A percentile compares a stretch with the other conserved stretches of the same genome.
Evolutionary conservation across 345 rosid genomes (phyloP).

Genomic region (Salix viminalis): DNA sequence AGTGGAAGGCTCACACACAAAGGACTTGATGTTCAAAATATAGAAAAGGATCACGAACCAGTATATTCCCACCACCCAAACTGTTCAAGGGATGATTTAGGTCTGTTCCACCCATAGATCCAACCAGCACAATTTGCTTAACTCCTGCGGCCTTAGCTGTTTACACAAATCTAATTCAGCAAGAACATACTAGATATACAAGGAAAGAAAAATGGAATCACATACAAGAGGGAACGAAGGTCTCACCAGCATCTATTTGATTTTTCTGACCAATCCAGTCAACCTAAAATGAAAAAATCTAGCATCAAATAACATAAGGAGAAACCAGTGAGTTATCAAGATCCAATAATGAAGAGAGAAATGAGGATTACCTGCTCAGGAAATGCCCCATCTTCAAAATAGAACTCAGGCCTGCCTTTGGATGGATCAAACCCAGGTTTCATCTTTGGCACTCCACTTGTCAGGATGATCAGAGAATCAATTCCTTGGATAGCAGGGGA

Average conservation of each 20-base stretch:
- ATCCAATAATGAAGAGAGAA: background rate
- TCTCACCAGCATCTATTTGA: conserved; percentile 86
- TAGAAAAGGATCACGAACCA: conserved; percentile 44
- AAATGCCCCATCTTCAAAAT: conserved; percentile 81
- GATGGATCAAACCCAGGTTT: conserved; percentile 83
- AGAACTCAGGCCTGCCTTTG: conserved; percentile 85
- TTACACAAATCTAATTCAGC: conserved; percentile 18
- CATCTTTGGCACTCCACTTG: conserved; percentile 83
- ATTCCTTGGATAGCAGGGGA: conserved; percentile 63
- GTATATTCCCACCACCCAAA: conserved; percentile 85
- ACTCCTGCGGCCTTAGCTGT: conserved; percentile 91
- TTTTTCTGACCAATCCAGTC: conserved; percentile 99
- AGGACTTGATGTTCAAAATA: background rate
- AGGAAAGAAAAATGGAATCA: conserved; percentile 4
- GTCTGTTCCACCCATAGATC: conserved; percentile 95
- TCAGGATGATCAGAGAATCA: conserved; percentile 80
- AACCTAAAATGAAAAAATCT: conserved; percentile 42
- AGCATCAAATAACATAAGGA: conserved; percentile 13
- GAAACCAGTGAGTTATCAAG: background rate
- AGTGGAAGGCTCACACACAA: background rate
- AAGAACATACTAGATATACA: conserved; percentile 1
- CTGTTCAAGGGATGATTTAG: conserved; percentile 72
- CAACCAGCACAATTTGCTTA: conserved; percentile 91
- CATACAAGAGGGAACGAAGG: background rate
- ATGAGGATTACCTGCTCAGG: conserved; percentile 69